Conservation (phyloP, 345 rosid species). For the Melaleuca alternifolia region DNA sequence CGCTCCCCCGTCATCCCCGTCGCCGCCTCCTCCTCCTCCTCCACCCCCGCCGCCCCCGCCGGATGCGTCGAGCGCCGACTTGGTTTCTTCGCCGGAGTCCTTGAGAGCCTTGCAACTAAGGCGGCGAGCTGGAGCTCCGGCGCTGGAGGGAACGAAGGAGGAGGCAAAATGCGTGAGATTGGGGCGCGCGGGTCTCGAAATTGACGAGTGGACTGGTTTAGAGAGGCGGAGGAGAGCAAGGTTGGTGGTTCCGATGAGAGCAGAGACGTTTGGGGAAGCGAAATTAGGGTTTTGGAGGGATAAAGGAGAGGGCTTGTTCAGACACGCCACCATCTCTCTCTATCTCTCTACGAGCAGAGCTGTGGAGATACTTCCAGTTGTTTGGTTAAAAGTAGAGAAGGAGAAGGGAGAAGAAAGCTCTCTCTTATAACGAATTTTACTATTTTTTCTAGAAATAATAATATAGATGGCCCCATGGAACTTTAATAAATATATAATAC, state of each 20-base stretch:
- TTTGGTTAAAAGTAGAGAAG: not conserved
- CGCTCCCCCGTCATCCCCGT: conserved; percentile 27
- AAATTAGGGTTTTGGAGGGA: not conserved
- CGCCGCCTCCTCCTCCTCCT: conserved; percentile 39
- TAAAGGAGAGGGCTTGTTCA: not conserved
- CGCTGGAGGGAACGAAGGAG: not conserved
- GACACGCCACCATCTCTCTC: not conserved
- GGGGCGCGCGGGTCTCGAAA: not conserved
- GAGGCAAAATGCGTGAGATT: not conserved
- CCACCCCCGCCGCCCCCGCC: conserved; percentile 27
- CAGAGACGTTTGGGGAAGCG: not conserved
- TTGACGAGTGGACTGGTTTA: not conserved
- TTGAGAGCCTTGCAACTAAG: conserved; percentile 19
- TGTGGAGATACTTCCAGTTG: fast-evolving
- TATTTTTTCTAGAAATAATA: too few relatives aligned
- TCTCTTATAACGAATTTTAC: too few relatives aligned
- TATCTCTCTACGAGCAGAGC: not conserved
- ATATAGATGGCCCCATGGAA: too few relatives aligned
- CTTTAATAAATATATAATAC: too few relatives aligned
- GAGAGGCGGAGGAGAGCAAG: not conserved
- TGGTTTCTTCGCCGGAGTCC: conserved; percentile 41
- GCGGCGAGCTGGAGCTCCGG: not conserved
- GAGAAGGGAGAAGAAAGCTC: not conserved
- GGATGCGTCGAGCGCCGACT: conserved; percentile 10
- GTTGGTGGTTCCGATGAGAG: not conserved